Evolutionary conservation across 371 early-diverging fungal genomes (phyloP), one percentile per base, ranked within the genome.

Genomic region (Mucor mucedo): DNA sequence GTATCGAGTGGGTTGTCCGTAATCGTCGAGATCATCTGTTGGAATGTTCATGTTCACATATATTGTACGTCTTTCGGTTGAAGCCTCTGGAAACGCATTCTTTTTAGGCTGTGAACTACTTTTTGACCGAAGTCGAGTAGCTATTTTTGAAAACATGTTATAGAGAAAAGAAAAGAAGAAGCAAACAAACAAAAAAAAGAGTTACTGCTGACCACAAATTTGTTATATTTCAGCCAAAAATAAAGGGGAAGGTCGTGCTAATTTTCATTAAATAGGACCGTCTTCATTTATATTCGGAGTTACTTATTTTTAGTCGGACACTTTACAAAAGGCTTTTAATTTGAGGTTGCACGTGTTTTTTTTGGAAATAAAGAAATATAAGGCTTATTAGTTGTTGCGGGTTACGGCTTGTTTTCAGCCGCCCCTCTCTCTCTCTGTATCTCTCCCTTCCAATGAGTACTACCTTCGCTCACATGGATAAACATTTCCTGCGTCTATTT

Each of bases 331-430:
- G 35, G 35, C 35, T 35, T 21, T 21, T 35, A 35, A 35, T 35
- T 35, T 35, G 35, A 35, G 35, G 35, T 35, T 35, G 35, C 35
- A 35, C 35, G 35, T 35, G 35, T 35, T 35, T 35, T 35, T 41
- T 89, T 91, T 74, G 93, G 21, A 21, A 21, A 21, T 21, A 21
- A 21, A 21, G 93, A 30, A 82, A 78, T 52, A 76, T 87, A 60
- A 83, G 85, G 33, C 62, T 89, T 16, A 73, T 91, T 64, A 76
- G 87, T 91, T 90, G 83, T 61, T 10, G 44, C 44, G 44, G 44
- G 8, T 35, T 35, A 13, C 44, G 44, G 44, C n/a, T n/a, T 16
- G n/a, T 10, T 44, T 44, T 44, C 44, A 44, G 5, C 44, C 44
- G 44, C 44, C 44, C 14, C 41, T n/a, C n/a, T n/a, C n/a, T n/a